Evolutionary conservation across 495 filamentous ascomycete species (phyloP).

Genomic region (Corynascus novoguineensis): DNA sequence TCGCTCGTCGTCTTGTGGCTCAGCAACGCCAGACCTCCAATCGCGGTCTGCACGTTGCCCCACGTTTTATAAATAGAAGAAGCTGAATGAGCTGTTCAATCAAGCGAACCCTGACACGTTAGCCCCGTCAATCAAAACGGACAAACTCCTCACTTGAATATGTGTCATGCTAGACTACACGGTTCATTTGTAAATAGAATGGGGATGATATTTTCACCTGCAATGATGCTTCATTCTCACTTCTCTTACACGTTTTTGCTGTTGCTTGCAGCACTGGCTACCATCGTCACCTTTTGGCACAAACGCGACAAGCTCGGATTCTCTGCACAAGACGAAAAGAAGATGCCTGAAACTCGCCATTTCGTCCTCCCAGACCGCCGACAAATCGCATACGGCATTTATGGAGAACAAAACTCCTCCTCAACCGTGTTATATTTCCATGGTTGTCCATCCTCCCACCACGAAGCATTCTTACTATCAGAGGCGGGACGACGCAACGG

Average conservation of each 20-base stretch:
- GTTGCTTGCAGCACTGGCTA: not conserved
- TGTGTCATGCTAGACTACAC: not conserved
- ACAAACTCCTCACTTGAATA: not conserved
- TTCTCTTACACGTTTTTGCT: not conserved
- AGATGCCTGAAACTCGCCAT: not conserved
- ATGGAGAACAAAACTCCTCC: not conserved
- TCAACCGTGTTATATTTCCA: slow-evolving; percentile 1
- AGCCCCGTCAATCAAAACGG: not conserved
- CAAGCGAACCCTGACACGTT: not conserved
- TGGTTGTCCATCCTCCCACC: slow-evolving; percentile 5
- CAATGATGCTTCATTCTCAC: not conserved
- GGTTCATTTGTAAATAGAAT: not conserved
- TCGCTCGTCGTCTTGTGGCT: not conserved
- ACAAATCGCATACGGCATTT: slow-evolving; percentile 1
- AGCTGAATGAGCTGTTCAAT: not conserved
- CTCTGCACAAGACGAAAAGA: not conserved
- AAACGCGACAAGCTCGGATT: not conserved
- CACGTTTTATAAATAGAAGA: slow-evolving; percentile 5
- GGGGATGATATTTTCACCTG: not conserved
- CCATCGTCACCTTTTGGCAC: not conserved
- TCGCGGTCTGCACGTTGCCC: not conserved
- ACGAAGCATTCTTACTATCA: slow-evolving; percentile 3
- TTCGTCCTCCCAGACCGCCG: not conserved
- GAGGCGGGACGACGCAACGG: not conserved
- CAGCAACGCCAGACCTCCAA: not conserved